Evolutionary conservation across 176 grass and related monocot species (phyloP).

Genomic region (Avena sativa): DNA sequence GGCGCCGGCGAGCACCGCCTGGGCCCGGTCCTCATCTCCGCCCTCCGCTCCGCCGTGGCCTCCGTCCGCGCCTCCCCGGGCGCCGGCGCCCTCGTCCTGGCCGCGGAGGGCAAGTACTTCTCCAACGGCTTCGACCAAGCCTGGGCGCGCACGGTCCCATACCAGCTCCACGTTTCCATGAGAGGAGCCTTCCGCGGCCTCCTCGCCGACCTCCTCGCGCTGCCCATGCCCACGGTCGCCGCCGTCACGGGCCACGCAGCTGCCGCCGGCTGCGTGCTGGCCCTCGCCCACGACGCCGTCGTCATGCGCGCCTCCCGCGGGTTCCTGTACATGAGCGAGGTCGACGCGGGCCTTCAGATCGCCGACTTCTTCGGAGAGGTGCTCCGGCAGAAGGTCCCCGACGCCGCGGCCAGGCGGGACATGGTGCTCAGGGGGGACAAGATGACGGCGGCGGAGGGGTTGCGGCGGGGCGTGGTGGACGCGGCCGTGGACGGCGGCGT

Average conservation of each 20-base stretch:
- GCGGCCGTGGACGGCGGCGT: too few relatives aligned
- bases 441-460: slow-evolving; percentile 54
- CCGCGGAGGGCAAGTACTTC: slow-evolving; percentile 81
- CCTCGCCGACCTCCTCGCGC: slow-evolving; percentile 63
- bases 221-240: slow-evolving; percentile 78
- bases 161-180: slow-evolving; percentile 35
- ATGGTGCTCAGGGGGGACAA: slow-evolving; percentile 49
- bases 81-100: slow-evolving; percentile 54
- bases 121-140: slow-evolving; percentile 75
- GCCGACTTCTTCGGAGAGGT: slow-evolving; percentile 49
- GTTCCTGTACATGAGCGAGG: slow-evolving; percentile 85
- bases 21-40: slow-evolving; percentile 43
- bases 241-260: slow-evolving; percentile 61
- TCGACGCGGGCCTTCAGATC: slow-evolving; percentile 60
- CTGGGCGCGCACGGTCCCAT: slow-evolving; percentile 49
- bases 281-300: slow-evolving; percentile 60
- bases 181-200: slow-evolving; percentile 22
- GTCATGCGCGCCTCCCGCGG: slow-evolving; percentile 72
- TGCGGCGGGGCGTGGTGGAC: neutral
- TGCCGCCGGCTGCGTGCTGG: slow-evolving; percentile 58
- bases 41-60: slow-evolving; percentile 54
- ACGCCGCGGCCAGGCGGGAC: slow-evolving; percentile 30
- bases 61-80: slow-evolving; percentile 28
- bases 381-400: slow-evolving; percentile 64
- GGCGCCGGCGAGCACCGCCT: slow-evolving; percentile 71